Conservation (phyloP, 2,329 filamentous ascomycete genomes). For the Aspergillus viridinutans region DNA sequence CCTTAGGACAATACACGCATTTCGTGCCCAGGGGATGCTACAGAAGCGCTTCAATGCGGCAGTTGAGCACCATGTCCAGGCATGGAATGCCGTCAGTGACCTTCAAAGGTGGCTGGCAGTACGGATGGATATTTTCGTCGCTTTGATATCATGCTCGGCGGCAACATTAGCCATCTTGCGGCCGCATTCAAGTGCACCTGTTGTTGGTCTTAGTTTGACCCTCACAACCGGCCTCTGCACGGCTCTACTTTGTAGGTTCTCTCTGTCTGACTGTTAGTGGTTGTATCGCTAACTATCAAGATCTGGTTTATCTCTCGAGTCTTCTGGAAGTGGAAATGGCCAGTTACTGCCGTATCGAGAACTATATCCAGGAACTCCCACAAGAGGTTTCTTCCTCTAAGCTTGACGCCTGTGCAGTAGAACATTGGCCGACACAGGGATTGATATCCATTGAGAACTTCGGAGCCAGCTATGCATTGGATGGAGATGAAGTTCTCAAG, state of each 20-base stretch:
- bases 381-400: constrained; percentile 39
- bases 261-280: too few species aligned
- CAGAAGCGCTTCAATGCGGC: constrained; percentile 5
- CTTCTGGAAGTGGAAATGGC: constrained; percentile 68
- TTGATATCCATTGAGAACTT: constrained; percentile 65
- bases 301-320: constrained; percentile 10
- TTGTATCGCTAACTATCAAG: not conserved
- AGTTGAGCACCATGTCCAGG: constrained; percentile 7
- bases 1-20: constrained; percentile 9
- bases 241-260: constrained; percentile 6
- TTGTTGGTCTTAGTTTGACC: constrained; percentile 10
- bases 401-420: constrained; percentile 45
- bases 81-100: constrained; percentile 13
- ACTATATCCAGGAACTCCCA: constrained; percentile 65
- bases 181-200: constrained; percentile 4
- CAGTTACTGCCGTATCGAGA: constrained; percentile 65
- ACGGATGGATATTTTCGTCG: constrained; percentile 11
- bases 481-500: constrained; percentile 64
- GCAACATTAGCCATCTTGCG: constrained; percentile 5
- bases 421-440: constrained; percentile 68
- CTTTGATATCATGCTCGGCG: constrained; percentile 9
- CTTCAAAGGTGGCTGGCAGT: constrained; percentile 13
- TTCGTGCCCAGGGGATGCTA: constrained; percentile 7
- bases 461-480: constrained; percentile 64
- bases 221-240: constrained; percentile 9